Base-by-base conservation (phyloP, 169 alveolate genomes). In the Plasmodium sp. region DNA sequence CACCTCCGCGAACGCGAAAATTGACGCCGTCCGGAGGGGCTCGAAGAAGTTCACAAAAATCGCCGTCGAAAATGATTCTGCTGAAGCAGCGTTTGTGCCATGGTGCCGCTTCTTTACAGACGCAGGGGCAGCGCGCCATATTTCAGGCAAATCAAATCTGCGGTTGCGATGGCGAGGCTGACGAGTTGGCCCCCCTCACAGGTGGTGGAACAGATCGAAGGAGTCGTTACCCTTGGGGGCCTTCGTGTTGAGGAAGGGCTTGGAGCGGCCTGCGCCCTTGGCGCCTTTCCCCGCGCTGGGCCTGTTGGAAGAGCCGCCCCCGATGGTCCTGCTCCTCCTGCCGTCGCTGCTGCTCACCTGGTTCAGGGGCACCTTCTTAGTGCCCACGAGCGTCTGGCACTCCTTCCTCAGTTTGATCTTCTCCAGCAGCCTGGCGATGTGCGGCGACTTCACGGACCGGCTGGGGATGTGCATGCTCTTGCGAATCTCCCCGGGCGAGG, bases 191-290 rank as follows among this genome's bases (percentile, higher is more conserved):
- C 22, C 51, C 27, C n/a, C 54, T 88, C 34, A 88, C 81, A 88
- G 51, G 33, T 88, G 94, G n/a, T 88, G 94, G 81, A 88, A 88
- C 58, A 88, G 48, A n/a, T 88, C 94, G 41, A 88, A 88, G 33
- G 94, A 80, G 34, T n/a, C 54, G 51, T 43, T 62, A 34, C 73
- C 80, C 51, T 80, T 79, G 12, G 45, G 39, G 1, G 71, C 51
- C 18, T 73, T 88, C 51, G 34, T 27, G 22, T 79, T 79, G 41
- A n/a, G 36, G 73, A 48, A 41, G 3, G 39, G 43, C 33, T 80
- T 88, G 34, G 48, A 54, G 10, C 71, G 39, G n/a, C 79, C 33
- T 56, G 56, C 34, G 5, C 43, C 43, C 18, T 56, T 27, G 58
- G 51, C 72, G 12, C 62, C 12, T 33, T 54, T 54, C 41, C 90